Evolutionary conservation across 768 basidiomycete species (phyloP).

Genomic region (Mycena haematopus): DNA sequence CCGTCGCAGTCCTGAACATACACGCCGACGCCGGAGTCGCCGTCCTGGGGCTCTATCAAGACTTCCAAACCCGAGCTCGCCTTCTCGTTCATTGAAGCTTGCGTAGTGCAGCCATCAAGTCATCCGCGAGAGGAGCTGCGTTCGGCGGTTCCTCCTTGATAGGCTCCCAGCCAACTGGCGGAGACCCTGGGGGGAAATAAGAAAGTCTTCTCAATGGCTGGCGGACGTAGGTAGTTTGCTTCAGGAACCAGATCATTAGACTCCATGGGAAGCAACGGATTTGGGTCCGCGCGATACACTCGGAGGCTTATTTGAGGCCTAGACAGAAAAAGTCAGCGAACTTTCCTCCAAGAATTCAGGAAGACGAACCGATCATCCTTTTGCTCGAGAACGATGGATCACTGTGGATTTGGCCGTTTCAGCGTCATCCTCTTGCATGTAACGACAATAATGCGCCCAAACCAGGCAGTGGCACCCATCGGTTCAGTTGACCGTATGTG

Average conservation of each 20-base stretch:
- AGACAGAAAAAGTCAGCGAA: background rate
- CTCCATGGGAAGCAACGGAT: slow-evolving; percentile 53
- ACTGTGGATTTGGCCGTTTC: slow-evolving; percentile 66
- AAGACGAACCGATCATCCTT: slow-evolving; percentile 55
- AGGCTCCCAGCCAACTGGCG: slow-evolving; percentile 96
- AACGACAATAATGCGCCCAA: slow-evolving; percentile 88
- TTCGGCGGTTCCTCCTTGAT: slow-evolving; percentile 42
- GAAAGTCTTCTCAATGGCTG: slow-evolving; percentile 89
- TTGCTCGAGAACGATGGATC: slow-evolving; percentile 67
- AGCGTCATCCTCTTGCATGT: slow-evolving; percentile 65
- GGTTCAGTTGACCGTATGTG: slow-evolving; percentile 80
- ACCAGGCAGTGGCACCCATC: slow-evolving; percentile 87
- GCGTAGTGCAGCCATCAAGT: slow-evolving; percentile 25
- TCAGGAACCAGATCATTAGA: slow-evolving; percentile 40
- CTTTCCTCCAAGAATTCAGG: slow-evolving; percentile 4
- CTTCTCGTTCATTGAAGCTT: slow-evolving; percentile 59
- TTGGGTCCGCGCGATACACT: slow-evolving; percentile 79
- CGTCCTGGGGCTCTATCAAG: slow-evolving; percentile 71
- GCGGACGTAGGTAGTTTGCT: slow-evolving; percentile 72
- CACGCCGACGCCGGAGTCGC: slow-evolving; percentile 70
- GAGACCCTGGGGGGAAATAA: slow-evolving; percentile 99
- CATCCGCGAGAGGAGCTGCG: slow-evolving; percentile 23
- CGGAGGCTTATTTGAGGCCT: slow-evolving; percentile 62
- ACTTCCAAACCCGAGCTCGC: slow-evolving; percentile 53
- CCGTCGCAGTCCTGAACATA: slow-evolving; percentile 79